Percentiles rank a stretch among this genome's conserved stretches.
Conservation (phyloP, 2,329 filamentous ascomycete genomes). For the Xylaria sp. region DNA sequence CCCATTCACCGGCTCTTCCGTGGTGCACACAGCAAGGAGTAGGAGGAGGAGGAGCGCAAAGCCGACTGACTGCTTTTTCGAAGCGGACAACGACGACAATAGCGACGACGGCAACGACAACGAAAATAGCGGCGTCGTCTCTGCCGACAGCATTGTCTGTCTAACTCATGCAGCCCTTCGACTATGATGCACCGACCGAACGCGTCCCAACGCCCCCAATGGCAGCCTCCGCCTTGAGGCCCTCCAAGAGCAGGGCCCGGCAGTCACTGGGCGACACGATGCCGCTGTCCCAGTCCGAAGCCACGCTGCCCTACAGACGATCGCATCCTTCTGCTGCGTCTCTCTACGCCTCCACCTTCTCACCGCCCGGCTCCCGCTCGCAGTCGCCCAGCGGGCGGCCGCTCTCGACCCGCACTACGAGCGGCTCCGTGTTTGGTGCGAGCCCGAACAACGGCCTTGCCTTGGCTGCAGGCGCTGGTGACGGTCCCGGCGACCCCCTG, state of each 20-base stretch:
- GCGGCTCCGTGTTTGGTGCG: slow-evolving; percentile 68
- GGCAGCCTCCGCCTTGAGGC: slow-evolving; percentile 68
- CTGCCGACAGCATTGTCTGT: slow-evolving; percentile 12
- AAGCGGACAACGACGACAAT: slow-evolving; percentile 18
- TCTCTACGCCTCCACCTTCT: slow-evolving; percentile 72
- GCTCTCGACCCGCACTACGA: slow-evolving; percentile 66
- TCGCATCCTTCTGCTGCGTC: slow-evolving; percentile 70
- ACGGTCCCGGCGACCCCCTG: slow-evolving; percentile 65
- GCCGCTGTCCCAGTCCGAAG: slow-evolving; percentile 63
- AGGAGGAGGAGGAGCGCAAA: slow-evolving; percentile 26
- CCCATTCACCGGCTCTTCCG: slow-evolving; percentile 27
- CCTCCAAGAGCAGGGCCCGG: slow-evolving; percentile 73
- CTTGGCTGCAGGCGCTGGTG: slow-evolving; percentile 56
- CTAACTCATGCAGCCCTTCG: slow-evolving; percentile 47
- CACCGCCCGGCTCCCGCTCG: slow-evolving; percentile 75
- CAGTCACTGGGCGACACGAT: slow-evolving; percentile 63
- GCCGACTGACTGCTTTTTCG: not conserved
- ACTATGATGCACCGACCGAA: slow-evolving; percentile 64
- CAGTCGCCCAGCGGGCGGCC: slow-evolving; percentile 73
- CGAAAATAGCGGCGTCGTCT: not conserved
- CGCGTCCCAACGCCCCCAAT: slow-evolving; percentile 76
- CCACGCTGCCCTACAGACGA: slow-evolving; percentile 64
- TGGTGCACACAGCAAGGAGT: not conserved
- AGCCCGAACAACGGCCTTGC: slow-evolving; percentile 57
- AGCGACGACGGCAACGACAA: not conserved